These are phyloP conservation scores for Paraurostyla sp. DNA, from an alignment of 73 alveolate species.

Conservation along the genomic window DNA sequence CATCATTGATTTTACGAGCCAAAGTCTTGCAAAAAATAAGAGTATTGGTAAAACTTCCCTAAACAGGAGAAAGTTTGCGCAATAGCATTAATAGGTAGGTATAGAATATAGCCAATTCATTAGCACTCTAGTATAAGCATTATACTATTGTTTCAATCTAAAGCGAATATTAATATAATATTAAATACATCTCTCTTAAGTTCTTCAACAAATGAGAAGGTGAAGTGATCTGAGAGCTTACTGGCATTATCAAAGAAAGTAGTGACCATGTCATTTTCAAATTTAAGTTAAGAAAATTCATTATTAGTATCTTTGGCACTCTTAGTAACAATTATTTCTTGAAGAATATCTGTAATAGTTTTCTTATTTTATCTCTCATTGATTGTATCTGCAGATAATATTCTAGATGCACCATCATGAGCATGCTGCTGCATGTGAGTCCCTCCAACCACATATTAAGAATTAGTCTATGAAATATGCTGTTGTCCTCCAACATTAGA, in stretches of 20 bases:
- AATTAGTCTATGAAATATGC: slow-evolving; percentile 14
- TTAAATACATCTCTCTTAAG: slow-evolving; percentile 57
- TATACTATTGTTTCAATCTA: slow-evolving; percentile 35
- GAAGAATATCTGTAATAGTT: slow-evolving; percentile 61
- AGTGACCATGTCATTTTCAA: slow-evolving; percentile 69
- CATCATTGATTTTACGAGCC: slow-evolving; percentile 63
- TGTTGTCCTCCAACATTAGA: slow-evolving; percentile 20
- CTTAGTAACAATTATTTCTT: slow-evolving; percentile 57
- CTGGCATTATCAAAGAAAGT: slow-evolving; percentile 69
- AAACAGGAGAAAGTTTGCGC: slow-evolving; percentile 48
- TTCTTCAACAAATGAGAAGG: slow-evolving; percentile 68
- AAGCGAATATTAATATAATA: not conserved
- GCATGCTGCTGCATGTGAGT: not conserved
- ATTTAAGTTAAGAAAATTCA: slow-evolving; percentile 44
- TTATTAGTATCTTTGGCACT: slow-evolving; percentile 52
- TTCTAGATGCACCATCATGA: slow-evolving; percentile 66
- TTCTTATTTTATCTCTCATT: slow-evolving; percentile 51
- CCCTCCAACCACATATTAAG: slow-evolving; percentile 43
- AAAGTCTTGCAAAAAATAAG: slow-evolving; percentile 58
- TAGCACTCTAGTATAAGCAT: slow-evolving; percentile 46
- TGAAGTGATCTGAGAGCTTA: slow-evolving; percentile 64
- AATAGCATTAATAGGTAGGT: slow-evolving; percentile 65
- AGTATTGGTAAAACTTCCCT: slow-evolving; percentile 41
- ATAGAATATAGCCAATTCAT: slow-evolving; percentile 66
- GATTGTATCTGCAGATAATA: slow-evolving; percentile 69